These are phyloP conservation scores for Hymenoscyphus infarciens DNA, from an alignment of 2,329 filamentous ascomycete genomes.

Conservation along the genomic window DNA sequence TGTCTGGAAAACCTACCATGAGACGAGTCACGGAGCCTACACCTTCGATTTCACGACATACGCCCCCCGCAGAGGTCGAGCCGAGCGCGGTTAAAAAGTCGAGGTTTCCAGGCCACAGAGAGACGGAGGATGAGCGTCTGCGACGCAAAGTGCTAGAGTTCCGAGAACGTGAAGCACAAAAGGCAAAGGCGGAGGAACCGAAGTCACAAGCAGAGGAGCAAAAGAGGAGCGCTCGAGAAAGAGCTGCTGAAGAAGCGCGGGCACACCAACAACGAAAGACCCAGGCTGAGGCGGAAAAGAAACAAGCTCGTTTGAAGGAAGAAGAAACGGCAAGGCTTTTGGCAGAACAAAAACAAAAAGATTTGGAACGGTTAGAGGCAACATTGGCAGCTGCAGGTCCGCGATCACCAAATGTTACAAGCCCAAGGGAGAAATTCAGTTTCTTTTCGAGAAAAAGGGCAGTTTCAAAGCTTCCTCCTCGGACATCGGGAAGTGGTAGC, in stretches of 20 bases:
- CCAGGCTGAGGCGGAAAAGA: constrained; percentile 11
- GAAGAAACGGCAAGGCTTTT: constrained; percentile 28
- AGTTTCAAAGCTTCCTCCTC: constrained; percentile 19
- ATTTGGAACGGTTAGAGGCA: constrained; percentile 34
- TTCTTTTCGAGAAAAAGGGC: constrained; percentile 33
- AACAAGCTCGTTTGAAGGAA: constrained; percentile 19
- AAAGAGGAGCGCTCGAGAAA: not conserved
- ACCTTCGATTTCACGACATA: constrained; percentile 9
- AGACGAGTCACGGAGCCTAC: constrained; percentile 24
- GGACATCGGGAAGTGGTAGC: constrained; percentile 13
- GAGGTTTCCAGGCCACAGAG: constrained; percentile 9
- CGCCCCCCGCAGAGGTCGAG: not conserved
- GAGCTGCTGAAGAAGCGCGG: constrained; percentile 5
- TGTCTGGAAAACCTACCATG: constrained; percentile 6
- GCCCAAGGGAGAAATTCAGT: constrained; percentile 30
- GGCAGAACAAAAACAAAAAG: constrained; percentile 34
- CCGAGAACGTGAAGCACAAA: constrained; percentile 21
- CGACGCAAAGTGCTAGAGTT: constrained; percentile 21
- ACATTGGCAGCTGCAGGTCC: constrained; percentile 32
- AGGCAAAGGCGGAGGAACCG: constrained; percentile 9
- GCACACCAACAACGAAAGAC: constrained; percentile 7
- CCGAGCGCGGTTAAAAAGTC: constrained; percentile 1
- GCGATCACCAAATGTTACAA: constrained; percentile 15
- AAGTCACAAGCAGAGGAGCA: constrained; percentile 7
- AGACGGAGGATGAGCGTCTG: constrained; percentile 25